A percentile compares a stretch with the other conserved stretches of the same genome.
These are phyloP conservation scores for Pulveroboletus ravenelii DNA, from an alignment of 768 basidiomycete genomes.

Conservation along the genomic window DNA sequence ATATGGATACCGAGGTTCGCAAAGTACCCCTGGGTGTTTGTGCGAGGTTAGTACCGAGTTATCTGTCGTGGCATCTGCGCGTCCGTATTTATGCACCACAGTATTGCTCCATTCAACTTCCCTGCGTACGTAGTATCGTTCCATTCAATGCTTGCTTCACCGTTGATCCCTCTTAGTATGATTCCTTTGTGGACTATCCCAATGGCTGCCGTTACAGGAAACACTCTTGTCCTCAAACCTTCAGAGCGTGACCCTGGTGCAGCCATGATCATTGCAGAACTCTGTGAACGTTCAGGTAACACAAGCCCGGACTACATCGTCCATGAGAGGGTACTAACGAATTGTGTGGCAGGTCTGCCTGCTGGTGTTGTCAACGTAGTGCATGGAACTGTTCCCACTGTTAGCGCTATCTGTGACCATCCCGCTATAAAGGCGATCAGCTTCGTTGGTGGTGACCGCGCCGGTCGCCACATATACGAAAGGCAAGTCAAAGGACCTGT, in stretches of 20 bases:
- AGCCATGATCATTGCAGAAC: slow-evolving; percentile 95
- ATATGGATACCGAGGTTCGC: slow-evolving; percentile 93
- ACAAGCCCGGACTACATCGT: neutral
- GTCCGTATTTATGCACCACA: slow-evolving; percentile 22
- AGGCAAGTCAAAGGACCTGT: slow-evolving; percentile 39
- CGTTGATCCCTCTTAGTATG: slow-evolving; percentile 51
- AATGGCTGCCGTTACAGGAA: slow-evolving; percentile 84
- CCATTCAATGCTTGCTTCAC: neutral
- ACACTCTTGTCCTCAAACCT: slow-evolving; percentile 92
- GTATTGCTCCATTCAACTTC: slow-evolving; percentile 86
- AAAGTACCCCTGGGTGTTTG: slow-evolving; percentile 85
- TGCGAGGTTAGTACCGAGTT: slow-evolving; percentile 42
- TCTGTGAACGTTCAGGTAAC: slow-evolving; percentile 78
- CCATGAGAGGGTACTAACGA: neutral
- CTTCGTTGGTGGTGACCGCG: slow-evolving; percentile 92
- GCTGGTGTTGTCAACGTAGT: slow-evolving; percentile 87
- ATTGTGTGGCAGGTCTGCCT: slow-evolving; percentile 53
- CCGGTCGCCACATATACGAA: slow-evolving; percentile 92
- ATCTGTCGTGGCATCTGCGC: neutral
- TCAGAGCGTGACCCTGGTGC: slow-evolving; percentile 97
- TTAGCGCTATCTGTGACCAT: slow-evolving; percentile 92
- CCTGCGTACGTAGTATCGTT: slow-evolving; percentile 56
- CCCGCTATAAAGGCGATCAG: slow-evolving; percentile 90
- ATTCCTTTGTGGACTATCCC: slow-evolving; percentile 97
- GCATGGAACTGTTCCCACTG: slow-evolving; percentile 85